phyloP scores from a whole-genome alignment of 2,329 filamentous ascomycete genomes.

The Albifimbria verrucaria region DNA sequence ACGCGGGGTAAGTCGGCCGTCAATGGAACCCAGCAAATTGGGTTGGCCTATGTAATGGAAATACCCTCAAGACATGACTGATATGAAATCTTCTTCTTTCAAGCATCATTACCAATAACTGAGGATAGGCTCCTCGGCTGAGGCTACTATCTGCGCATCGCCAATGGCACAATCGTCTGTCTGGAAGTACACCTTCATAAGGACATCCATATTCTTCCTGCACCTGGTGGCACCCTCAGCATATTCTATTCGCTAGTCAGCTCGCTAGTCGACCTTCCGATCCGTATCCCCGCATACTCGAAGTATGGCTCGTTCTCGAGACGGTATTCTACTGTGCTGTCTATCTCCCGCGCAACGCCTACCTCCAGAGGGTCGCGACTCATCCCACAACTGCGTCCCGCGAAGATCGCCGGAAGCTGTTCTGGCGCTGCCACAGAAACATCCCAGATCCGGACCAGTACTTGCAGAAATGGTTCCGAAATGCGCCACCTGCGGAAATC shows the following conservation, averaged over 20 bases:
- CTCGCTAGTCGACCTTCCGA: conserved; percentile 17
- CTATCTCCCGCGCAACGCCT: conserved; percentile 48
- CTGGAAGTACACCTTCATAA: conserved; percentile 35
- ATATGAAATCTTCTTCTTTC: conserved; percentile 3
- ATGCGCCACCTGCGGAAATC: conserved; percentile 48
- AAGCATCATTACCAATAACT: conserved; percentile 3
- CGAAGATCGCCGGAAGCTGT: conserved; percentile 46
- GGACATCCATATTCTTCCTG: conserved; percentile 42
- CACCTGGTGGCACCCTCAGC: conserved; percentile 47
- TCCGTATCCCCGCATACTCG: conserved; percentile 28
- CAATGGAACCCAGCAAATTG: conserved; percentile 2
- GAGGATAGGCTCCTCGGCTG: background rate
- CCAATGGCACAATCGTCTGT: conserved; percentile 9
- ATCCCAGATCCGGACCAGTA: conserved; percentile 52
- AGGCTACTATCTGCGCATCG: background rate
- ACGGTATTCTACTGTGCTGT: conserved; percentile 50
- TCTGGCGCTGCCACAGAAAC: conserved; percentile 46
- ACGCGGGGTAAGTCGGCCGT: conserved; percentile 1
- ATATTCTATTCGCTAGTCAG: conserved; percentile 39
- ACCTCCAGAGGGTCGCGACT: conserved; percentile 47
- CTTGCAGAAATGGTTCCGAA: conserved; percentile 55
- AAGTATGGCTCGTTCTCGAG: conserved; percentile 47
- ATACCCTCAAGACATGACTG: conserved; percentile 1
- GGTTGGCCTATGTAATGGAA: background rate
- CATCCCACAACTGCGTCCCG: conserved; percentile 43